A percentile compares a stretch with the other conserved stretches of the same genome.
Conservation (phyloP, 345 rosid genomes). For the Passiflora organensis region DNA sequence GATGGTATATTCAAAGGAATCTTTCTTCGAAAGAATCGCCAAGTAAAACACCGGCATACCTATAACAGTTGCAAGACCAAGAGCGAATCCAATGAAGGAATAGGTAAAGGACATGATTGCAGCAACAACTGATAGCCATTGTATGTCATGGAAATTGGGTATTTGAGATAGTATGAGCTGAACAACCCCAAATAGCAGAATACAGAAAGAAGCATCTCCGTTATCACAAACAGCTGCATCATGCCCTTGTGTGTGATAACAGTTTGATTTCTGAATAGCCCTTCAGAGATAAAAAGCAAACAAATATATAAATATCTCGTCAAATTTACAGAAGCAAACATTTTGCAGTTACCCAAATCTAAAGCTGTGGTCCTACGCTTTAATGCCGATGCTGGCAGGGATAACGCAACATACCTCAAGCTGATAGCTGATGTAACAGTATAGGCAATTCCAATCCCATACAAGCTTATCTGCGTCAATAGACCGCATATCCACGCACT, state of each 20-base stretch:
- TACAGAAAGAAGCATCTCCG: conserved; percentile 7
- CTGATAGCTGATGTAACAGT: conserved; percentile 42
- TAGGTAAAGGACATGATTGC: conserved; percentile 37
- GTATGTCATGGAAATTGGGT: conserved; percentile 30
- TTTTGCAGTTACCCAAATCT: background rate
- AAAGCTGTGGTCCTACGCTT: too few relatives aligned
- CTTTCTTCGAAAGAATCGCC: too few relatives aligned
- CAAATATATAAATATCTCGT: background rate
- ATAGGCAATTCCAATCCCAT: conserved; percentile 42
- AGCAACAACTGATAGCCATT: conserved; percentile 33
- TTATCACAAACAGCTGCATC: conserved; percentile 32
- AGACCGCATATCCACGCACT: conserved; percentile 33
- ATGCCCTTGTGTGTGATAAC: conserved; percentile 46
- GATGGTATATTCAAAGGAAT: too few relatives aligned
- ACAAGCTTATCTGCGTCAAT: conserved; percentile 31
- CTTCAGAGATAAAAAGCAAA: conserved; percentile 26
- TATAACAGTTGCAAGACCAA: conserved; percentile 25
- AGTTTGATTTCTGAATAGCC: conserved; percentile 43
- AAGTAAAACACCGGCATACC: too few relatives aligned
- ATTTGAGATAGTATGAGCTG: conserved; percentile 33
- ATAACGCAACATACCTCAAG: conserved; percentile 32
- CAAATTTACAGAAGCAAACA: background rate
- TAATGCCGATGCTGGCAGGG: too few relatives aligned
- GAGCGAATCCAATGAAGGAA: conserved; percentile 27
- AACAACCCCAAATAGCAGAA: conserved; percentile 24